Conservation (phyloP, 2,329 filamentous ascomycete species). For the Scedosporium minutisporum region DNA sequence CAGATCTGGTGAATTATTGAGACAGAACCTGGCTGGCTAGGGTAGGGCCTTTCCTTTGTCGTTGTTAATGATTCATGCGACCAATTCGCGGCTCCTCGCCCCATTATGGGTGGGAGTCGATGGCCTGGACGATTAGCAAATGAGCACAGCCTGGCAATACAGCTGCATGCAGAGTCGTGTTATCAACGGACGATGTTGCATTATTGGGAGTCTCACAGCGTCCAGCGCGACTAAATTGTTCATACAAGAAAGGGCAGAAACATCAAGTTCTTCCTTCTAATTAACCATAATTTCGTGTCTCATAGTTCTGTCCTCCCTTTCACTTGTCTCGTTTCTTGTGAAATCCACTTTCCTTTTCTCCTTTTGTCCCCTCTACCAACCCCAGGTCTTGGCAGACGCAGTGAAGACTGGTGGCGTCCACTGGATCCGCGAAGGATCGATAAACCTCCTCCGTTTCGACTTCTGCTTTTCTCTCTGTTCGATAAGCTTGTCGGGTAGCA, state of each 20-base stretch:
- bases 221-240: too few species aligned
- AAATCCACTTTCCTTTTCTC: background rate
- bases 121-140: too few species aligned
- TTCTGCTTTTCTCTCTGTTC: slow-evolving; percentile 72
- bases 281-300: background rate
- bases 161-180: too few species aligned
- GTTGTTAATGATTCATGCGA: too few species aligned
- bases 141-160: too few species aligned
- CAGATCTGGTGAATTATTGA: slow-evolving; percentile 1
- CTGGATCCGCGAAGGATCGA: slow-evolving; percentile 70
- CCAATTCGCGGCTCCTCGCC: too few species aligned
- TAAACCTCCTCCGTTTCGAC: slow-evolving; percentile 63
- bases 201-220: too few species aligned
- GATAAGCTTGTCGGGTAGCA: slow-evolving; percentile 76
- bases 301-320: background rate
- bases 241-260: too few species aligned
- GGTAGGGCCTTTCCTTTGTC: too few species aligned
- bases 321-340: background rate
- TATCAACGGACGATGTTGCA: too few species aligned
- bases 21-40: background rate
- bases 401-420: slow-evolving; percentile 97
- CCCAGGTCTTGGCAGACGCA: slow-evolving; percentile 85
- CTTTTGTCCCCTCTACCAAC: slow-evolving; percentile 52
- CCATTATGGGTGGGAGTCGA: too few species aligned
- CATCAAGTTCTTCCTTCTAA: too few species aligned